Base-by-base conservation (phyloP, 169 alveolate genomes). In the Cryptosporidium bovis region DNA sequence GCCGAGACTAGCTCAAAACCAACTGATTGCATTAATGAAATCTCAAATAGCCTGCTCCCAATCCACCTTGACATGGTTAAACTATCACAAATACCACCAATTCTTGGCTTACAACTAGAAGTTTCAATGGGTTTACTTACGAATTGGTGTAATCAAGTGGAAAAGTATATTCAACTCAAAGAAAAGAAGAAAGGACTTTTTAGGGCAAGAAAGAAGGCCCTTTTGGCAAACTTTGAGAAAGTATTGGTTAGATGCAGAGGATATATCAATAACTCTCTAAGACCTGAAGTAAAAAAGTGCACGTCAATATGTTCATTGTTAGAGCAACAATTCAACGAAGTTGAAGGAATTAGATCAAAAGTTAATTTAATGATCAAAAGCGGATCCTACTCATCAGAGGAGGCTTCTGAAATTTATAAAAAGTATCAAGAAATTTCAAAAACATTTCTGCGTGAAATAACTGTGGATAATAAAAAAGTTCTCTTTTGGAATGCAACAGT, bases 91-190 rank as follows among this genome's bases (percentile, higher is more conserved):
- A 60, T 77, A 1, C 87, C 87, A 18, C 71, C 69, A 7, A 77
- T 77, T 56, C 64, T 77, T 1, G 71, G 71, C 3, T 46, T 77
- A 18, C 87, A 77, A 62, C 40, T 77, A 2, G 87, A 77, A 77
- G 87, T 77, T 27, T 77, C 87, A 1, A 77, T 77, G 87, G 87
- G 87, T 20, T 71, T 58, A 48, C 87, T 77, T 6, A 77, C 87
- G 56, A 77, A 77, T 46, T 77, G 87, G 87, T 77, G 87, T 33
- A 77, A 60, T 36, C 87, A 77, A 15, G 87, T 77, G 7, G 87
- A 77, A 40, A 77, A 60, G 48, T 77, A 77, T 18, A 77, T 77
- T 13, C 77, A 77, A 40, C 7, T 77, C 29, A 77, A 77, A 36
- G 64, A 77, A 31, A 48, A 77, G 10, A 77, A 77, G 31, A 77